A percentile compares a stretch with the other conserved stretches of the same genome.
Conservation (phyloP, 75 land plant species). For the Pinus albicaulis region DNA sequence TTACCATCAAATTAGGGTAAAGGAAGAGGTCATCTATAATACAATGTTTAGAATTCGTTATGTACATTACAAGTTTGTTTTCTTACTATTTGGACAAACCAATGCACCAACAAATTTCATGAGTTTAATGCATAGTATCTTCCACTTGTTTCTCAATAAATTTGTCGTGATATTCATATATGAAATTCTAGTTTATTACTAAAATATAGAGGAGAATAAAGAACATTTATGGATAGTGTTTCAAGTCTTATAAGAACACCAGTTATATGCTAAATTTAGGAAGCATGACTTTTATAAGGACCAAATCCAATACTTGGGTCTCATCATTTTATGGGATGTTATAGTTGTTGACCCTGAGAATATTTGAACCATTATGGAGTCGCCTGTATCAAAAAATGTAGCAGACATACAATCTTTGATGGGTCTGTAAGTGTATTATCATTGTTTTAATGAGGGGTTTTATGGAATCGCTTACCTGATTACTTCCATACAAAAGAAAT, state of each 20-base stretch:
- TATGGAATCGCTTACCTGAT: no score
- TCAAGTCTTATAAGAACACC: background rate
- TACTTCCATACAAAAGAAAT: no score
- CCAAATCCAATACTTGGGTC: background rate
- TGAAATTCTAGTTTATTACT: background rate
- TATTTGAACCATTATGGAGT: background rate
- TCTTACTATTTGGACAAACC: background rate
- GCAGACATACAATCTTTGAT: background rate
- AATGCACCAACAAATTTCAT: background rate
- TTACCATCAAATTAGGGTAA: background rate
- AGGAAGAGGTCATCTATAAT: background rate
- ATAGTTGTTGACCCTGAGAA: background rate
- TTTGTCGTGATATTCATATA: background rate
- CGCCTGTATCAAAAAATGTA: background rate
- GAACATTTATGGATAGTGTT: background rate
- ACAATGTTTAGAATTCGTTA: background rate
- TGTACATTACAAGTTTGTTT: background rate
- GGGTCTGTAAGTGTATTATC: no score
- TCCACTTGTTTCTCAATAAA: background rate
- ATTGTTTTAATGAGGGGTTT: no score
- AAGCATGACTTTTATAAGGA: background rate
- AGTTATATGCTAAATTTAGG: background rate
- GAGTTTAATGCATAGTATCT: background rate
- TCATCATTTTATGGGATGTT: background rate
- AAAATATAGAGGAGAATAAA: background rate